A percentile compares a stretch with the other conserved stretches of the same genome.
Conservation (phyloP, 2,329 filamentous ascomycete genomes). For the Ophiosphaerella herpotricha region DNA sequence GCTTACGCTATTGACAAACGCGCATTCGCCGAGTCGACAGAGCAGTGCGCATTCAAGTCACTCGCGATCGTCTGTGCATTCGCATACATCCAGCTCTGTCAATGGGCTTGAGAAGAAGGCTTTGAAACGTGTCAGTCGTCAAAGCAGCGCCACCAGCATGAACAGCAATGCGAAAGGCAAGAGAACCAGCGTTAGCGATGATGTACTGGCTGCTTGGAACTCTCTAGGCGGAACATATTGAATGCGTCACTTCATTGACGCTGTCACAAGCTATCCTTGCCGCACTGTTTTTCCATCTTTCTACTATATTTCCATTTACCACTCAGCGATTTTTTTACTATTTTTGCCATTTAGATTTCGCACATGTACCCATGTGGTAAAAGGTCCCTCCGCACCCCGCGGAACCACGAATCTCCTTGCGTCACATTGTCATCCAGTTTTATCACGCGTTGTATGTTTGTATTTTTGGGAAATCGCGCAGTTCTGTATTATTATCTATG, state of each 20-base stretch:
- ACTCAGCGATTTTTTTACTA: too few species aligned
- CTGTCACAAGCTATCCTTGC: too few species aligned
- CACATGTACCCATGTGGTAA: too few species aligned
- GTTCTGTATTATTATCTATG: too few species aligned
- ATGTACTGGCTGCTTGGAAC: slow-evolving; percentile 54
- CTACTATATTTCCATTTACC: too few species aligned
- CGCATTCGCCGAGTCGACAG: slow-evolving; percentile 20
- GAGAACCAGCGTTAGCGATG: slow-evolving; percentile 50
- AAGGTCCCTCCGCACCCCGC: too few species aligned
- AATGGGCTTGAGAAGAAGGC: slow-evolving; percentile 14
- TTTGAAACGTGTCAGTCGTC: slow-evolving; percentile 24
- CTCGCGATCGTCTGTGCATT: slow-evolving; percentile 10
- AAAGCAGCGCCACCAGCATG: slow-evolving; percentile 29
- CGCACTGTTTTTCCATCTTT: too few species aligned
- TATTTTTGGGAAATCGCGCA: too few species aligned
- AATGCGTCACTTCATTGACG: background rate
- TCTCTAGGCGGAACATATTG: slow-evolving; percentile 49
- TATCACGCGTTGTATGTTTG: too few species aligned
- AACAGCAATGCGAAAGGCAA: slow-evolving; percentile 17
- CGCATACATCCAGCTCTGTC: slow-evolving; percentile 14
- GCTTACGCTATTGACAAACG: slow-evolving; percentile 17
- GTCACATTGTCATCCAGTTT: too few species aligned
- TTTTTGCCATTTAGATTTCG: too few species aligned
- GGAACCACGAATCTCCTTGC: too few species aligned
- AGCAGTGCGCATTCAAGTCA: slow-evolving; percentile 26